These are phyloP conservation scores for Phytopythium chamaehyphon DNA, from an alignment of 352 stramenopile species.

Conservation along the genomic window DNA sequence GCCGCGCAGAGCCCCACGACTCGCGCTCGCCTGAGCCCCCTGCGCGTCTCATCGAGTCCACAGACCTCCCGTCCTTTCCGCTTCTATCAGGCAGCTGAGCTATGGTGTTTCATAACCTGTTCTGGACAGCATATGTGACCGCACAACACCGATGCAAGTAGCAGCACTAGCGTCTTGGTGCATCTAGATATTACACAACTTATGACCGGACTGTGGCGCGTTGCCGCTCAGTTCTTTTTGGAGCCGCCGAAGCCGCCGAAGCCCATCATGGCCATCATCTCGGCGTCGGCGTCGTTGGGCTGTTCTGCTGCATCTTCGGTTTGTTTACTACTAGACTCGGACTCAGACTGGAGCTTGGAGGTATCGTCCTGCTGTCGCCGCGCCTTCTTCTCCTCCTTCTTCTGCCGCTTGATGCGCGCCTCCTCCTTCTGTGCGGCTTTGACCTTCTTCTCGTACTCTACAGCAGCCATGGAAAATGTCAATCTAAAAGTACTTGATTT, in stretches of 20 bases:
- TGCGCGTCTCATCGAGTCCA: no score
- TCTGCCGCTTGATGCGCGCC: constrained; percentile 59
- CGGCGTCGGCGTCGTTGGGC: constrained; percentile 48
- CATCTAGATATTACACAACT: constrained; percentile 3
- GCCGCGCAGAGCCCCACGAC: constrained; percentile 14
- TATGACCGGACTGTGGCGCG: background rate
- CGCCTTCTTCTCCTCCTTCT: constrained; percentile 72
- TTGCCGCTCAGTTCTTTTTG: constrained; percentile 51
- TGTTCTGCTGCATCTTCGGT: constrained; percentile 1
- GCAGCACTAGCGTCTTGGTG: background rate
- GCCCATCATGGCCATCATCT: constrained; percentile 92
- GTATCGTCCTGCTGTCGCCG: constrained; percentile 31
- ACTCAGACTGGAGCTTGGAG: constrained; percentile 3
- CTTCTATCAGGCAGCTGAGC: no score
- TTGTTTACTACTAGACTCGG: background rate
- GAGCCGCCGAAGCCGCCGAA: constrained; percentile 84
- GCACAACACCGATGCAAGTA: no score
- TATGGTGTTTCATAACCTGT: no score
- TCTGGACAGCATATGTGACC: no score
- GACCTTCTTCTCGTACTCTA: constrained; percentile 87
- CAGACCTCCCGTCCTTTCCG: no score
- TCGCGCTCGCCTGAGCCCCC: background rate
- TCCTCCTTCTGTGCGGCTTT: constrained; percentile 67
- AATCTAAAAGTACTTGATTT: no score
- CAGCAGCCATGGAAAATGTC: background rate